phyloP scores from a whole-genome alignment of 164 flowering plant species.

The Tetracentron sinense region DNA sequence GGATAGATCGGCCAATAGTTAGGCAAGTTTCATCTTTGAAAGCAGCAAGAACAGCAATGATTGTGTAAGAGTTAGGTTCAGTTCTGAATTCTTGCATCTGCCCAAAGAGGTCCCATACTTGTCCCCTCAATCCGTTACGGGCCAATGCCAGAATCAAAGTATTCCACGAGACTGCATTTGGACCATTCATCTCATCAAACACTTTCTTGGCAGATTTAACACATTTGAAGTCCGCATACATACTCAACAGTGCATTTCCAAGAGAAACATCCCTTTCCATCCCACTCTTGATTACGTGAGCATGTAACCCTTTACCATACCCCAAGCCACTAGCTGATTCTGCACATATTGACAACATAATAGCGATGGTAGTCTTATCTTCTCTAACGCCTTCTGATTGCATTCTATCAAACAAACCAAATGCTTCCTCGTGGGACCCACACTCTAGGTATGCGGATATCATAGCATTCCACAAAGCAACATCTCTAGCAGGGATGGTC shows the following conservation, averaged over 20 bases:
- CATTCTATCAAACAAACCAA: conserved; percentile 34
- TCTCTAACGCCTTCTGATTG: conserved; percentile 19
- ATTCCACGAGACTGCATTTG: conserved; percentile 49
- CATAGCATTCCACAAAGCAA: conserved; percentile 60
- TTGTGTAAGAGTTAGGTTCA: conserved; percentile 42
- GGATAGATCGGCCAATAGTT: conserved; percentile 38
- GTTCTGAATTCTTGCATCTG: conserved; percentile 26
- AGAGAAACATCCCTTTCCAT: conserved; percentile 24
- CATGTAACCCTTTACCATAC: conserved; percentile 41
- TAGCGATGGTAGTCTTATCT: conserved; percentile 33
- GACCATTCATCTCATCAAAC: conserved; percentile 24
- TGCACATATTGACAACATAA: conserved; percentile 31
- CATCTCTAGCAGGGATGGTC: conserved; percentile 25
- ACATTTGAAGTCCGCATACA: conserved; percentile 34
- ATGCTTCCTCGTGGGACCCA: conserved; percentile 34
- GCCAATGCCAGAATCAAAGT: conserved; percentile 36
- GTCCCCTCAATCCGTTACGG: conserved; percentile 12
- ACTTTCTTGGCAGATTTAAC: conserved; percentile 24
- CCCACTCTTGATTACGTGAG: conserved; percentile 37
- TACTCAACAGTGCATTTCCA: conserved; percentile 45
- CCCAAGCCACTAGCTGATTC: conserved; percentile 25
- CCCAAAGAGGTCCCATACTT: conserved; percentile 30
- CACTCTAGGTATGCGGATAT: conserved; percentile 26
- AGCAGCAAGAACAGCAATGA: conserved; percentile 38
- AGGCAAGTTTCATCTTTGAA: conserved; percentile 26